Percentiles rank a stretch among this genome's conserved stretches.
Conservation (phyloP, 495 filamentous ascomycete genomes). For the Aspergillus egyptiacus region DNA sequence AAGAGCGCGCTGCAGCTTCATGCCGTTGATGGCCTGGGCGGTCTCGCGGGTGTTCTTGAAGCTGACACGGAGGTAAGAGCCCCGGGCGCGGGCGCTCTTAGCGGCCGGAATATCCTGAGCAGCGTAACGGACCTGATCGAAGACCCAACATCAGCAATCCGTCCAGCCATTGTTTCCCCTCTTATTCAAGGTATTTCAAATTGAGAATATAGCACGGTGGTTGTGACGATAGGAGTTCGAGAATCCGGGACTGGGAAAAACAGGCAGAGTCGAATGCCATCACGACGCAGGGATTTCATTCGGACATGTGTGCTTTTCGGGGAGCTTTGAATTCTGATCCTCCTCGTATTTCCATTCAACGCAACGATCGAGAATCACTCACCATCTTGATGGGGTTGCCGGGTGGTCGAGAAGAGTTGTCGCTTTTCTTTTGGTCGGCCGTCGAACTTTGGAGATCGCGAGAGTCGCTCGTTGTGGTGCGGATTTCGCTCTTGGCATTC, state of each 20-base stretch:
- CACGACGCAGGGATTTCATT: constrained; percentile 9
- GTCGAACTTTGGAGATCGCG: constrained; percentile 29
- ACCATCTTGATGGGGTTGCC: constrained; percentile 54
- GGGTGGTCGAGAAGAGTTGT: constrained; percentile 45
- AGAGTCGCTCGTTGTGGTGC: constrained; percentile 33
- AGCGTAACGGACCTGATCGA: constrained; percentile 90
- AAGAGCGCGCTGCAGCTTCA: constrained; percentile 93
- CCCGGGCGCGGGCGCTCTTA: constrained; percentile 95
- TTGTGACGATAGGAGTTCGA: constrained; percentile 11
- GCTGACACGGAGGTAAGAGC: constrained; percentile 95
- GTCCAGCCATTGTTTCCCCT: constrained; percentile 4
- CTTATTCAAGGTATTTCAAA: no score
- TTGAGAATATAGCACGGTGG: constrained; percentile 3
- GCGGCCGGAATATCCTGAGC: constrained; percentile 76
- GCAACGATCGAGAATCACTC: constrained; percentile 27
- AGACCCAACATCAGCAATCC: constrained; percentile 28
- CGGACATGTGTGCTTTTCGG: neutral
- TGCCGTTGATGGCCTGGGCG: constrained; percentile 97
- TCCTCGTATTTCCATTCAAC: constrained; percentile 2
- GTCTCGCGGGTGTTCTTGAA: constrained; percentile 99
- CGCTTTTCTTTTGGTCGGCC: constrained; percentile 42
- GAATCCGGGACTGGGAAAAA: constrained; percentile 4
- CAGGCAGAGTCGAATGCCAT: constrained; percentile 6
- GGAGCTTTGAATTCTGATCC: neutral
- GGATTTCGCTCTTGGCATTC: constrained; percentile 42